Evolutionary conservation across 2,329 filamentous ascomycete genomes (phyloP).

Genomic region (Dothideomycetes sp.): DNA sequence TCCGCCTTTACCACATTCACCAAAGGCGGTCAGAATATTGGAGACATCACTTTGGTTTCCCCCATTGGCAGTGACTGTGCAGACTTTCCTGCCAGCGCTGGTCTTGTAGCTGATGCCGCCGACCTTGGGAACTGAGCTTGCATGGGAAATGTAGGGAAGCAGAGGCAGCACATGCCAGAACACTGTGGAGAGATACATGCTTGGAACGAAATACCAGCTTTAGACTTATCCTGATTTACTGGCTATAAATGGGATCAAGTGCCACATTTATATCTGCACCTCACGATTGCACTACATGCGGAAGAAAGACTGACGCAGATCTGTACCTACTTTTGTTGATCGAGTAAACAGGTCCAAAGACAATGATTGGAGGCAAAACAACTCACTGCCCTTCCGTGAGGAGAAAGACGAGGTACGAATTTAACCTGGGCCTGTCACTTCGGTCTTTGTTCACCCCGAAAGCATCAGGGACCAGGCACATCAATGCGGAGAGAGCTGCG

Average conservation of each 20-base stretch:
- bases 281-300: background rate
- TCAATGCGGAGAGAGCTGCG: too few relatives aligned
- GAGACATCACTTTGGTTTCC: slow-evolving; percentile 29
- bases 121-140: background rate
- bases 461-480: too few relatives aligned
- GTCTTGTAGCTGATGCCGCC: slow-evolving; percentile 1
- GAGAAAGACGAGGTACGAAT: background rate
- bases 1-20: slow-evolving; percentile 28
- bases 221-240: too few relatives aligned
- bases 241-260: too few relatives aligned
- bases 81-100: slow-evolving; percentile 14
- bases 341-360: too few relatives aligned
- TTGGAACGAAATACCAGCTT: too few relatives aligned
- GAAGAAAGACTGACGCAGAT: background rate
- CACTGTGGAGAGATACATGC: background rate
- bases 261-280: too few relatives aligned
- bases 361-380: background rate
- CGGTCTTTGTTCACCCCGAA: too few relatives aligned
- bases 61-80: slow-evolving; percentile 29
- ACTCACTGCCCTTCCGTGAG: background rate
- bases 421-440: too few relatives aligned
- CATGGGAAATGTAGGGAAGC: background rate
- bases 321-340: too few relatives aligned
- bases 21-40: slow-evolving; percentile 30
- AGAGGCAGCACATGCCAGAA: background rate